Evolutionary conservation across 495 filamentous ascomycete genomes (phyloP), one percentile per base, ranked within the genome.

Genomic region (Talaromyces adpressus): DNA sequence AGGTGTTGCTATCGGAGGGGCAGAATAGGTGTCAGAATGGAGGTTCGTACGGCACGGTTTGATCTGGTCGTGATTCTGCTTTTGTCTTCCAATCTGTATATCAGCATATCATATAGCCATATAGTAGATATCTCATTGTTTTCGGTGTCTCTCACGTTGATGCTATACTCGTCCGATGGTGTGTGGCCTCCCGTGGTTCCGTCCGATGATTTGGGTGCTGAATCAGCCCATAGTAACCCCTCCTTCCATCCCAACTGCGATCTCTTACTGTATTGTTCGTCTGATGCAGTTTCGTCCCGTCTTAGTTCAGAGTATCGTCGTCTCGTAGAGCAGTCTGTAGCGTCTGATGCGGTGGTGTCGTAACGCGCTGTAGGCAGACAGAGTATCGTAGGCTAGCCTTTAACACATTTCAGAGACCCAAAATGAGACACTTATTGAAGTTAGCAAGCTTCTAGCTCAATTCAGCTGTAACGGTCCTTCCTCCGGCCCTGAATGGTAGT

Each of bases 21-120:
- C 30, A 61, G 57, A 29, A 23, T 41, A 36, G 34, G 12, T 7
- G 57, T 2, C 34, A 62, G 22, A 61, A 61, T 12, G 60, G 60
- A 1, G 27, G n/a, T 47, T 51, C 39, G 27, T 62, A 62, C 29
- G 58, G 58, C 0, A n/a, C 58, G 16, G 34, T 47, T 47, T 60
- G 47, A 62, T 52, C n/a, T 29, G 57, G 39, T 6, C 23, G 16
- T 16, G 39, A 23, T 47, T 16, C 22, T 45, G 34, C 32, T 6
- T 47, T n/a, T 41, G 16, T 12, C n/a, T 36, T 14, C 16, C 8
- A n/a, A 20, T 45, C 3, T 25, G 20, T 60, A 47, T 47, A 45
- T 41, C 12, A 11, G n/a, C 54, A 57, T 20, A 29, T 57, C 20
- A 6, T 25, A 3, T 60, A 22, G 22, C 58, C 8, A 56, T 23